These are phyloP conservation scores for Saussurea involucrata DNA, from an alignment of 129 eudicot genomes.

Conservation along the genomic window DNA sequence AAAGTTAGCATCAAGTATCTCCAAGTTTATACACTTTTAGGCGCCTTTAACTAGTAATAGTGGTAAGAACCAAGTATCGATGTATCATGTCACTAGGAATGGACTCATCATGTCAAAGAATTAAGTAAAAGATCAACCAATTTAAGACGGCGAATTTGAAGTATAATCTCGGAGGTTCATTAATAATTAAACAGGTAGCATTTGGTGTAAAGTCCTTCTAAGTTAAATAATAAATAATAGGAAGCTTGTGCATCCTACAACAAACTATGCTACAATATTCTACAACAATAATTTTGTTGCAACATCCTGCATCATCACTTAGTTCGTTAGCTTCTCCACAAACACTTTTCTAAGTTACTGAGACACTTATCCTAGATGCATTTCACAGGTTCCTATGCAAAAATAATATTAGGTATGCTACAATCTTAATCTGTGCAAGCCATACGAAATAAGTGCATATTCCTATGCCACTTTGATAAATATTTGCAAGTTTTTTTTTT, in stretches of 20 bases:
- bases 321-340: neutral
- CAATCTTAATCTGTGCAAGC: neutral
- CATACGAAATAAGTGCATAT: neutral
- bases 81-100: neutral
- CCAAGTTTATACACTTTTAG: neutral
- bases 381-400: neutral
- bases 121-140: neutral
- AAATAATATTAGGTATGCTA: neutral
- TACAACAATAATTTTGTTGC: neutral
- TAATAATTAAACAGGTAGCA: neutral
- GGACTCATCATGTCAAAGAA: neutral
- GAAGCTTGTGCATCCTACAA: neutral
- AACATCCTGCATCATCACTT: neutral
- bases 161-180: neutral
- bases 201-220: neutral
- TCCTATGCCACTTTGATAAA: neutral
- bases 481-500: neutral
- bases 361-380: neutral
- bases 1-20: too few species aligned
- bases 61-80: neutral
- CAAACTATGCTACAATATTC: neutral
- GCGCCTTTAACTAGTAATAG: neutral
- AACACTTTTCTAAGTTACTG: neutral
- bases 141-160: neutral
- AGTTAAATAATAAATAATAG: neutral